Evolutionary conservation across 805 yeast genomes (phyloP).

Genomic region (Metschnikowia amazonensis): DNA sequence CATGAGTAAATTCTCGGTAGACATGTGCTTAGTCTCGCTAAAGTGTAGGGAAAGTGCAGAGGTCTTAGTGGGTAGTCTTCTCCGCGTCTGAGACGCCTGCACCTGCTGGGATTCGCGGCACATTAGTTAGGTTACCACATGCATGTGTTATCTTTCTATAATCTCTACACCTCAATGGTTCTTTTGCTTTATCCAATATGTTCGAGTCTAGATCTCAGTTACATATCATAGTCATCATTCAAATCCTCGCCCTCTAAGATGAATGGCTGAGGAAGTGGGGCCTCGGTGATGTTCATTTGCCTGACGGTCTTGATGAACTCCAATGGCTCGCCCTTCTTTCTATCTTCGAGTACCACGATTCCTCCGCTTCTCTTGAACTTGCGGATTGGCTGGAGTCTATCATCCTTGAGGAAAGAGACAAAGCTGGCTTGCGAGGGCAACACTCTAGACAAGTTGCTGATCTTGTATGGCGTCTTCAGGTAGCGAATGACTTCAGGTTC

Average conservation of each 20-base stretch:
- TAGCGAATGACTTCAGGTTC: constrained; percentile 47
- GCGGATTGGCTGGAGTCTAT: constrained; percentile 79
- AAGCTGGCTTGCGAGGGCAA: constrained; percentile 84
- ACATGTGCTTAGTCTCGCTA: not conserved
- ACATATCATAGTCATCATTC: constrained; percentile 30
- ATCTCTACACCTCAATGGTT: not conserved
- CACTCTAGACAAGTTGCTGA: constrained; percentile 81
- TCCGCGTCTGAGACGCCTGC: constrained; percentile 3
- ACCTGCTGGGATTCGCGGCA: not conserved
- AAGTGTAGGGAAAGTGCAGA: not conserved
- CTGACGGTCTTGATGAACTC: constrained; percentile 79
- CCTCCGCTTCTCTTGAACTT: constrained; percentile 68
- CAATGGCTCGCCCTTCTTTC: constrained; percentile 54
- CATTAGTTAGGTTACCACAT: no score
- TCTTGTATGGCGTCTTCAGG: constrained; percentile 60
- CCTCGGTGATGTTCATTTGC: constrained; percentile 69
- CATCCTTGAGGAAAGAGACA: constrained; percentile 70
- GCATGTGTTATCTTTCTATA: no score
- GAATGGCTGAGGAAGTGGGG: constrained; percentile 71
- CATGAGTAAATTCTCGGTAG: not conserved
- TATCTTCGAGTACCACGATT: constrained; percentile 67
- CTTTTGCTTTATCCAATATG: constrained; percentile 1
- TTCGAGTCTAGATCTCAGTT: constrained; percentile 6
- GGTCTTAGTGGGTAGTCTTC: not conserved
- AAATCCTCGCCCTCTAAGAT: constrained; percentile 54